Evolutionary conservation across 805 yeast genomes (phyloP).

Genomic region (Sugiyamaella marilandica): DNA sequence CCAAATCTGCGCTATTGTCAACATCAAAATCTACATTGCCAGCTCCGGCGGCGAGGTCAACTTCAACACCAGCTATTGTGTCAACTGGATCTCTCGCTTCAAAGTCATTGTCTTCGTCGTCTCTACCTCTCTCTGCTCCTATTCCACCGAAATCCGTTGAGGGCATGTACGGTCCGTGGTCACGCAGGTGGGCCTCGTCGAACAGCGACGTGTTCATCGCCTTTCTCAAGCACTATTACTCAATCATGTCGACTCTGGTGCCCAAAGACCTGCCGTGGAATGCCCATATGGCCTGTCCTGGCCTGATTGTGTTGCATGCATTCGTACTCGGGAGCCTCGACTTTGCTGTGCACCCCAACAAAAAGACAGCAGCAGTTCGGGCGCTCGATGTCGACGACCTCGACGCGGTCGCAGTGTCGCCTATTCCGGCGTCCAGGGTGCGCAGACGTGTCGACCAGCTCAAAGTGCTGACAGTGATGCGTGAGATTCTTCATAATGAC

Average conservation of each 20-base stretch:
- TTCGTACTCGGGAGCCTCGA: constrained; percentile 25
- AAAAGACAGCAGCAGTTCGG: not conserved
- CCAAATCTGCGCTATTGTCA: too few species aligned
- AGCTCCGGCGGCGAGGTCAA: too few species aligned
- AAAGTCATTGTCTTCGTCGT: not conserved
- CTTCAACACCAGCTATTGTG: not conserved
- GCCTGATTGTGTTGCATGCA: constrained; percentile 23
- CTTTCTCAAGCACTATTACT: constrained; percentile 39
- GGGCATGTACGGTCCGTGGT: constrained; percentile 34
- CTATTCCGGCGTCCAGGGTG: constrained; percentile 20
- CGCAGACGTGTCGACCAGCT: constrained; percentile 32
- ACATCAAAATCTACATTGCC: too few species aligned
- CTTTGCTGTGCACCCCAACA: constrained; percentile 20
- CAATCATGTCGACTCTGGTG: constrained; percentile 27
- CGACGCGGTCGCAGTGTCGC: constrained; percentile 21
- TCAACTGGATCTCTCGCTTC: constrained; percentile 7
- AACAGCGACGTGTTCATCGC: constrained; percentile 37
- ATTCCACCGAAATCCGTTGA: constrained; percentile 13
- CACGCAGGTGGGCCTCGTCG: constrained; percentile 31
- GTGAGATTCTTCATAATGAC: constrained; percentile 37
- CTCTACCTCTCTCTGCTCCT: constrained; percentile 7
- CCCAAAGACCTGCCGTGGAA: constrained; percentile 23
- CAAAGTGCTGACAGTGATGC: constrained; percentile 30
- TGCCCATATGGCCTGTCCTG: constrained; percentile 25
- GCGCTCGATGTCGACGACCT: constrained; percentile 4